phyloP scores from a whole-genome alignment of 768 basidiomycete genomes.

The Holtermannia corniformis region DNA sequence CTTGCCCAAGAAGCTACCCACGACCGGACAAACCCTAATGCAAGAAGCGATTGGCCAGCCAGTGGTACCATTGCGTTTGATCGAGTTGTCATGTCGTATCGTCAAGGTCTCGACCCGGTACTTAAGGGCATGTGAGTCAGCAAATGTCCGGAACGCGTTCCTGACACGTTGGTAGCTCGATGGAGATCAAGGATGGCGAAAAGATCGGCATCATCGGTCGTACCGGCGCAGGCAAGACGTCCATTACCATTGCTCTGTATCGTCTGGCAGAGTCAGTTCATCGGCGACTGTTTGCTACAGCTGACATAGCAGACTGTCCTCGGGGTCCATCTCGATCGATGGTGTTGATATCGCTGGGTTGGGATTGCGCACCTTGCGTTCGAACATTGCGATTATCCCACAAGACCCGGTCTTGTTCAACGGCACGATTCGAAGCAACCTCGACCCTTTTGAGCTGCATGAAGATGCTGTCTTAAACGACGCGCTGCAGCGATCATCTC shows the following conservation, averaged over 20 bases:
- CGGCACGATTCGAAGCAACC: slow-evolving; percentile 57
- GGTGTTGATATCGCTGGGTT: slow-evolving; percentile 68
- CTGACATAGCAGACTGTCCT: slow-evolving; percentile 43
- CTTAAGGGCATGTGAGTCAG: slow-evolving; percentile 54
- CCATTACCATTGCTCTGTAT: slow-evolving; percentile 75
- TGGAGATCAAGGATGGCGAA: slow-evolving; percentile 63
- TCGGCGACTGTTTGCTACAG: background rate
- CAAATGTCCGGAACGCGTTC: background rate
- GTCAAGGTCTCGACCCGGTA: slow-evolving; percentile 72
- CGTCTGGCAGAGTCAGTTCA: slow-evolving; percentile 43
- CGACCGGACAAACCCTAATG: slow-evolving; percentile 51
- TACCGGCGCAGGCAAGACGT: slow-evolving; percentile 81
- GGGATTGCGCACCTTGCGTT: slow-evolving; percentile 53
- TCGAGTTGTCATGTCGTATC: slow-evolving; percentile 66
- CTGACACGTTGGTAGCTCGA: slow-evolving; percentile 37
- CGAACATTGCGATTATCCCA: slow-evolving; percentile 31
- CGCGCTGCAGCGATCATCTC: slow-evolving; percentile 68
- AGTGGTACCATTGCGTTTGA: slow-evolving; percentile 62
- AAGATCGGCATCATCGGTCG: slow-evolving; percentile 86
- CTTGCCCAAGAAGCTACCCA: slow-evolving; percentile 59
- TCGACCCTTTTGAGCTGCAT: slow-evolving; percentile 75
- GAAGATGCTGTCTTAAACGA: slow-evolving; percentile 76
- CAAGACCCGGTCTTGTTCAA: slow-evolving; percentile 34
- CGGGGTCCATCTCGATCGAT: slow-evolving; percentile 68
- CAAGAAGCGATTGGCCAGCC: slow-evolving; percentile 60